A percentile compares a stretch with the other conserved stretches of the same genome.
phyloP scores from a whole-genome alignment of 2,329 filamentous ascomycete species.

The Stagonosporopsis cucurbitacearum region DNA sequence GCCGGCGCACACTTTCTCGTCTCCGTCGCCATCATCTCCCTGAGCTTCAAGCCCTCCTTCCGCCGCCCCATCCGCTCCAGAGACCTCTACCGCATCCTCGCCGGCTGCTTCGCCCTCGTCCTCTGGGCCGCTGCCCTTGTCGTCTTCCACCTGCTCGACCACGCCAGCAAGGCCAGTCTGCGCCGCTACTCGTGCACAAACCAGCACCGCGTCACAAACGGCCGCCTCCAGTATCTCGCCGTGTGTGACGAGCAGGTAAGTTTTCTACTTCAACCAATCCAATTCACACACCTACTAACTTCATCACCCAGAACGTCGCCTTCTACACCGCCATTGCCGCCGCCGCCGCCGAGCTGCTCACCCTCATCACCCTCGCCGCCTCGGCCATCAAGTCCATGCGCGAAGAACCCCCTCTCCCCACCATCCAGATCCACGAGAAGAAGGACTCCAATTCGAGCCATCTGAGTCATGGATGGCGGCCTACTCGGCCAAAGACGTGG shows the following conservation, averaged over 20 bases:
- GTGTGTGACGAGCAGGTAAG: slow-evolving; percentile 48
- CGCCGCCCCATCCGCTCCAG: slow-evolving; percentile 44
- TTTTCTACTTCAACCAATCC: background rate
- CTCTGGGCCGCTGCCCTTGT: slow-evolving; percentile 43
- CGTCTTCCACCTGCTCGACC: slow-evolving; percentile 44
- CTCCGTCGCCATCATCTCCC: slow-evolving; percentile 41
- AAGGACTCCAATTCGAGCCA: slow-evolving; percentile 31
- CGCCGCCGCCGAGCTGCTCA: slow-evolving; percentile 40
- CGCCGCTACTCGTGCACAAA: slow-evolving; percentile 46
- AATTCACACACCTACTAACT: slow-evolving; percentile 25
- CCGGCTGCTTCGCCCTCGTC: slow-evolving; percentile 43
- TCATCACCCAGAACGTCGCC: slow-evolving; percentile 36
- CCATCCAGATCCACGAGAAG: slow-evolving; percentile 36
- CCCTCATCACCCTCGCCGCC: slow-evolving; percentile 42
- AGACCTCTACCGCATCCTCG: slow-evolving; percentile 44
- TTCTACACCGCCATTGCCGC: slow-evolving; percentile 48
- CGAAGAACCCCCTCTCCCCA: slow-evolving; percentile 30
- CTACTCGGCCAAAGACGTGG: slow-evolving; percentile 14
- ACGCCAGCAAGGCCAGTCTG: slow-evolving; percentile 47
- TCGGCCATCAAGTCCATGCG: slow-evolving; percentile 39
- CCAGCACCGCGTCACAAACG: slow-evolving; percentile 44
- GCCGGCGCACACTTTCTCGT: slow-evolving; percentile 44
- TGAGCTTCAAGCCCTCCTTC: slow-evolving; percentile 44
- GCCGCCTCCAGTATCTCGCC: slow-evolving; percentile 46
- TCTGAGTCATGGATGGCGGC: slow-evolving; percentile 10